Conservation (phyloP, 495 filamentous ascomycete species). For the Schizothecium vesticola region DNA sequence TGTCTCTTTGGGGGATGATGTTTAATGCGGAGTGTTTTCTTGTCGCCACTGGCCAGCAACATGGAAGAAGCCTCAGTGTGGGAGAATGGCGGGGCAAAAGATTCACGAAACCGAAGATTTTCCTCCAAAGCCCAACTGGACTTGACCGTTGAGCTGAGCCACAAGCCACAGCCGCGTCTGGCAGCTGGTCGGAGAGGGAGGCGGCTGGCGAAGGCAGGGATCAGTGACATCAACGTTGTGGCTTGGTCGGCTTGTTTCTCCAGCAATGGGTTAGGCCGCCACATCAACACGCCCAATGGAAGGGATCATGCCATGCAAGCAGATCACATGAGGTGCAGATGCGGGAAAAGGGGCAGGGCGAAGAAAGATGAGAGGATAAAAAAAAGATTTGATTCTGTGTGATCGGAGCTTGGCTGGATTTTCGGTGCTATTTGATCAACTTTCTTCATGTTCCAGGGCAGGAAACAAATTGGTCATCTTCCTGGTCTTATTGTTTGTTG, state of each 20-base stretch:
- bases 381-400: not conserved
- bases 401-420: not conserved
- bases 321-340: not conserved
- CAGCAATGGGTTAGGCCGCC: constrained; percentile 15
- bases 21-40: not conserved
- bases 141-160: not conserved
- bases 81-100: constrained; percentile 1
- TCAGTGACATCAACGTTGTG: constrained; percentile 15
- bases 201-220: not conserved
- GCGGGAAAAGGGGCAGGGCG: not conserved
- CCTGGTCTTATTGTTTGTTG: not conserved
- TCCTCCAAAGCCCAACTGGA: not conserved
- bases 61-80: not conserved
- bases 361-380: not conserved
- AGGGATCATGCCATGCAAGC: constrained; percentile 4
- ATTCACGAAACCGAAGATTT: not conserved
- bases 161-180: not conserved
- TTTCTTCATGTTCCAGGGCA: not conserved
- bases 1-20: not conserved
- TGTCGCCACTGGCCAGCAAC: not conserved
- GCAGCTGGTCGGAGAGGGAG: constrained; percentile 13
- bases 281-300: constrained; percentile 12
- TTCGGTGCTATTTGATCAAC: not conserved
- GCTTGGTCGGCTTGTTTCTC: constrained; percentile 10
- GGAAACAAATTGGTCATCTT: not conserved